These are phyloP conservation scores for Pythium pyrilobum DNA, from an alignment of 352 stramenopile species.

Conservation along the genomic window DNA sequence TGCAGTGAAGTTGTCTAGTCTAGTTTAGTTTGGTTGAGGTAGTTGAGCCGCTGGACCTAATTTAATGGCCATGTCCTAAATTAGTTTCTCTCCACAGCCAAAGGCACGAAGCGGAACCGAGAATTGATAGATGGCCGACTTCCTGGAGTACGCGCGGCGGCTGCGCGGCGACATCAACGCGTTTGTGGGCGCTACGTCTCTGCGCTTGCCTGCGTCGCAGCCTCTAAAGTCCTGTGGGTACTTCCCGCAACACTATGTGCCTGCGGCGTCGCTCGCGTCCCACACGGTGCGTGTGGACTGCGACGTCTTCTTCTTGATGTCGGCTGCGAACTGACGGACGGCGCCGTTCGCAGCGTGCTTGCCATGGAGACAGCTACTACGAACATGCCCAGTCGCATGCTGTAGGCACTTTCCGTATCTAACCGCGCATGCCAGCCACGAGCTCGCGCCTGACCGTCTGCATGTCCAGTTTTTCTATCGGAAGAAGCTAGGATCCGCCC, in stretches of 20 bases:
- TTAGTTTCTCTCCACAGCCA: conserved; percentile 2
- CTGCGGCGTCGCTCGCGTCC: background rate
- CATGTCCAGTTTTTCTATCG: conserved; percentile 7
- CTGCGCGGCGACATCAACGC: conserved; percentile 2
- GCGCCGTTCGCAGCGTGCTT: conserved; percentile 3
- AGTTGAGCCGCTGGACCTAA: background rate
- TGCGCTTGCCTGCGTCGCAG: background rate
- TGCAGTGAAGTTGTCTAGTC: conserved; percentile 14
- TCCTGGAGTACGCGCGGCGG: conserved; percentile 4
- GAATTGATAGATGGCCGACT: conserved; percentile 5
- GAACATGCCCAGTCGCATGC: background rate
- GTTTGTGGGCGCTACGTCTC: background rate
- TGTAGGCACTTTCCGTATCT: background rate
- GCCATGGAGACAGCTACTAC: background rate
- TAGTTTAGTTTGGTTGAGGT: conserved; percentile 5
- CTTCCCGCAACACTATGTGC: conserved; percentile 10
- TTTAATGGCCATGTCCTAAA: conserved; percentile 9
- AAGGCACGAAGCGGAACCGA: too few relatives aligned
- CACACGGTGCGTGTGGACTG: background rate
- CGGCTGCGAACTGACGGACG: too few relatives aligned
- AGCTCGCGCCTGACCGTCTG: too few relatives aligned
- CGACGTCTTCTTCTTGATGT: too few relatives aligned
- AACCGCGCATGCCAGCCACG: background rate
- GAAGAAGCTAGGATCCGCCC: background rate
- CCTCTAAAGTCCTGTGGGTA: conserved; percentile 4